phyloP scores from a whole-genome alignment of 768 basidiomycete species.

The Russula ochroleuca region DNA sequence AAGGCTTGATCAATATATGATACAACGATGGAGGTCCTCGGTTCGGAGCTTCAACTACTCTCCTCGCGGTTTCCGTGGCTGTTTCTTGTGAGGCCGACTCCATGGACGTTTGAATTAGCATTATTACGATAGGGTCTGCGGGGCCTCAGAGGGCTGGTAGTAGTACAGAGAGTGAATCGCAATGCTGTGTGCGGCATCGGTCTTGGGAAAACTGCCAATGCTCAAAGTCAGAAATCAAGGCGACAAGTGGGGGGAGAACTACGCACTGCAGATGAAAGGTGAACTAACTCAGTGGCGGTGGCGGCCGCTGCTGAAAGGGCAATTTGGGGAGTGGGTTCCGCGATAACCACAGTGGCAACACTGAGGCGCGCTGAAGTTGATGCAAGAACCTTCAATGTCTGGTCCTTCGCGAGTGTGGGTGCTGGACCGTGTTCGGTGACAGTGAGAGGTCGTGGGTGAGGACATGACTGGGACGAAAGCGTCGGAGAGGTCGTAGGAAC shows the following conservation, averaged over 20 bases:
- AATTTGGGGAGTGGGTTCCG: slow-evolving; percentile 48
- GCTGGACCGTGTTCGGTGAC: slow-evolving; percentile 2
- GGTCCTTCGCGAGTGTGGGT: slow-evolving; percentile 26
- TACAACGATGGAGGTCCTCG: slow-evolving; percentile 15
- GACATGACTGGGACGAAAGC: slow-evolving; percentile 14
- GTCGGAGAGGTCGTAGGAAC: neutral
- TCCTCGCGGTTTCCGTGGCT: neutral
- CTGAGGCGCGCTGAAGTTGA: slow-evolving; percentile 55
- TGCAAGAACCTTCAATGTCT: slow-evolving; percentile 32
- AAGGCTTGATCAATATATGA: slow-evolving; percentile 19
- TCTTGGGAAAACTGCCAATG: neutral
- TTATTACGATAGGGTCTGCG: slow-evolving; percentile 14
- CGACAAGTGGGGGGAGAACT: neutral
- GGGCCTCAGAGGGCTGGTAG: slow-evolving; percentile 4
- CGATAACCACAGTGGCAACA: slow-evolving; percentile 71
- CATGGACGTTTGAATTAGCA: slow-evolving; percentile 13
- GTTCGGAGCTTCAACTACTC: neutral
- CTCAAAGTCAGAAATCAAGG: neutral
- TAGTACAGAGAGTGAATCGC: slow-evolving; percentile 29
- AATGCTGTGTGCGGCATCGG: slow-evolving; percentile 10
- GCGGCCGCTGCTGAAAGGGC: slow-evolving; percentile 47
- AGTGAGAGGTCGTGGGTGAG: slow-evolving; percentile 26
- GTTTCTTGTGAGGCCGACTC: slow-evolving; percentile 2
- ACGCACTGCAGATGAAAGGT: neutral
- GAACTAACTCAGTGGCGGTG: slow-evolving; percentile 34